Evolutionary conservation across 2,329 filamentous ascomycete genomes (phyloP), one percentile per base, ranked within the genome.

Genomic region (Penicillium sclerotiorum): DNA sequence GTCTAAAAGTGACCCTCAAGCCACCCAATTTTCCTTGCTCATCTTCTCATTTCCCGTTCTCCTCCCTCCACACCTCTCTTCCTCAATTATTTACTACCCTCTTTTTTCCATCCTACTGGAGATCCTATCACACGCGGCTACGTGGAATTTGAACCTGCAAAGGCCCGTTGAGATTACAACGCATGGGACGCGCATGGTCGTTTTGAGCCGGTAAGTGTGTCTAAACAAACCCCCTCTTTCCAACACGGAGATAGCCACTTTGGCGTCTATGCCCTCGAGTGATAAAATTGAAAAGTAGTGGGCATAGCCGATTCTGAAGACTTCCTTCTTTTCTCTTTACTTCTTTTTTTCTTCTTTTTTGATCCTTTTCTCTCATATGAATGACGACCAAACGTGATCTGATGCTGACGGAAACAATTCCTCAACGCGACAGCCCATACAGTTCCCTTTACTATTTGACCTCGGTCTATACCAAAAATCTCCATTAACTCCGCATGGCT

Each of bases 101-200:
- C 15, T 20, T 39, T 18, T 3, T 28, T 28, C 6, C 9, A 9
- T 28, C 13, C 25, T 28, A 4, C 25, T 28, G 9, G 3, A 2
- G 25, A 13, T 4, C 6, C 13, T n/a, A n/a, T n/a, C 25, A 22
- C 20, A 15, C 27, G 52, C 39, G 49, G 50, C 25, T 53, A 39
- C 15, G 50, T 51, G 47, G 33, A 37, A 18, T 45, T 22, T 43
- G 43, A 35, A n/a, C 27, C 37, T 43, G 28, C 33, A 27, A 8
- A 4, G 18, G 17, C 21, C 45, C 49, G 55, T 53, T 42, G 45
- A 28, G 48, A 58, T 58, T 39, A 38, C 53, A 56, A 58, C 50
- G 45, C 52, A 50, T 53, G 38, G 35, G 51, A 11, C n/a, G n/a
- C n/a, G n/a, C n/a, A n/a, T n/a, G n/a, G n/a, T n/a, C n/a, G n/a